Percentiles rank a stretch among this genome's conserved stretches.
These are phyloP conservation scores for Penicillium coprophilum DNA, from an alignment of 495 filamentous ascomycete species.

Conservation along the genomic window DNA sequence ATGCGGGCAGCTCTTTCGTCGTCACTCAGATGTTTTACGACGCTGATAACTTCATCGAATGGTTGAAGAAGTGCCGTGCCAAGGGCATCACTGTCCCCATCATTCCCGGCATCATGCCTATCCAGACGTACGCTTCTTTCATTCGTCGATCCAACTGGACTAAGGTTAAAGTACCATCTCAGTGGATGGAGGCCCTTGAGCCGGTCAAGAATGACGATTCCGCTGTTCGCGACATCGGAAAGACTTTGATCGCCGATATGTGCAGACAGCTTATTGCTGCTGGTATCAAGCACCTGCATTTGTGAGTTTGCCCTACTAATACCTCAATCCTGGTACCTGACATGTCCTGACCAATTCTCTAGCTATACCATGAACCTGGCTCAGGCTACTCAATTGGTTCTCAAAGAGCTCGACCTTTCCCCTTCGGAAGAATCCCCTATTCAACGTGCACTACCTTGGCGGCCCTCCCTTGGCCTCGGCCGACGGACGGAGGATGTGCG, in stretches of 20 bases:
- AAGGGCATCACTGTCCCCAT: conserved; percentile 87
- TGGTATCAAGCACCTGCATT: conserved; percentile 88
- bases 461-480: conserved; percentile 85
- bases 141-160: conserved; percentile 86
- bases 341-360: conserved; percentile 11
- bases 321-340: neutral
- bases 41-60: conserved; percentile 86
- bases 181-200: conserved; percentile 80
- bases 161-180: conserved; percentile 73
- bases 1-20: conserved; percentile 89
- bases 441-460: conserved; percentile 88
- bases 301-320: conserved; percentile 49
- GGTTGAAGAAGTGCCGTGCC: conserved; percentile 81
- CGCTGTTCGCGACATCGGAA: conserved; percentile 86
- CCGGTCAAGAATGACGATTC: conserved; percentile 96
- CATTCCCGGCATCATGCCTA: conserved; percentile 98
- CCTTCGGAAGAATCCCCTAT: conserved; percentile 73
- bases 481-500: conserved; percentile 93
- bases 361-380: conserved; percentile 99
- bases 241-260: conserved; percentile 86
- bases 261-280: conserved; percentile 77
- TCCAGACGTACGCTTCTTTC: conserved; percentile 91
- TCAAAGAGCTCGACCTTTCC: conserved; percentile 81
- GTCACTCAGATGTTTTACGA: conserved; percentile 99
- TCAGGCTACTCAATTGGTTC: conserved; percentile 87